Conservation (phyloP, 371 early-diverging fungal species). For the Rhizopus arrhizus region DNA sequence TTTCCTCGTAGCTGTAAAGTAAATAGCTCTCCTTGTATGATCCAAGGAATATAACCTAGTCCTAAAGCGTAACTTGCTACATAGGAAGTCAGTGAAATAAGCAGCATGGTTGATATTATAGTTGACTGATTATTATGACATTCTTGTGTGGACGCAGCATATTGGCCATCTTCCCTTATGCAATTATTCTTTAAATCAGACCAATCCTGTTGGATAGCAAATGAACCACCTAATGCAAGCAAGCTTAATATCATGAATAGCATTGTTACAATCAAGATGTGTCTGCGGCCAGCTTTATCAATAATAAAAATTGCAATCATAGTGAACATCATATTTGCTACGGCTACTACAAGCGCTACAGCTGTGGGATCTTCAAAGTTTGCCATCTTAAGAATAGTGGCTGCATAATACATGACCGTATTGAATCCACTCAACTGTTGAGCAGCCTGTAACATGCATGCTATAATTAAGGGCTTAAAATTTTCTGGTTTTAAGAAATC, state of each 20-base stretch:
- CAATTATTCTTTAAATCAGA: background rate
- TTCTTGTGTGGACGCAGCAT: no score
- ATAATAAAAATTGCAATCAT: constrained; percentile 59
- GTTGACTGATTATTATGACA: no score
- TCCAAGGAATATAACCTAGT: constrained; percentile 60
- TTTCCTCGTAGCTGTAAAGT: constrained; percentile 58
- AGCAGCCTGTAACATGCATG: constrained; percentile 58
- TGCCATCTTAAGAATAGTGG: constrained; percentile 64
- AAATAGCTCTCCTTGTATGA: constrained; percentile 66
- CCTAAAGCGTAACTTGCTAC: constrained; percentile 67
- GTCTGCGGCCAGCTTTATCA: constrained; percentile 59
- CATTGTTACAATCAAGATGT: constrained; percentile 58
- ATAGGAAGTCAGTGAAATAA: constrained; percentile 36
- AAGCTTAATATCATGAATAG: constrained; percentile 57
- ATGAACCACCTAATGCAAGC: constrained; percentile 57
- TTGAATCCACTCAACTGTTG: constrained; percentile 69
- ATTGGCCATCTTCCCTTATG: no score
- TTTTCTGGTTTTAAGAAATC: constrained; percentile 48
- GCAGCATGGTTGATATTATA: no score
- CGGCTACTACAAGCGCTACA: constrained; percentile 62
- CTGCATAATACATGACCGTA: constrained; percentile 69
- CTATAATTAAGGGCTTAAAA: constrained; percentile 55
- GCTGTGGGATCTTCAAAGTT: constrained; percentile 61
- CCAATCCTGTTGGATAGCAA: constrained; percentile 49
- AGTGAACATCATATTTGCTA: constrained; percentile 61